Evolutionary conservation across 2,329 filamentous ascomycete genomes (phyloP), one percentile per base, ranked within the genome.

Genomic region (Colletotrichum salicis): DNA sequence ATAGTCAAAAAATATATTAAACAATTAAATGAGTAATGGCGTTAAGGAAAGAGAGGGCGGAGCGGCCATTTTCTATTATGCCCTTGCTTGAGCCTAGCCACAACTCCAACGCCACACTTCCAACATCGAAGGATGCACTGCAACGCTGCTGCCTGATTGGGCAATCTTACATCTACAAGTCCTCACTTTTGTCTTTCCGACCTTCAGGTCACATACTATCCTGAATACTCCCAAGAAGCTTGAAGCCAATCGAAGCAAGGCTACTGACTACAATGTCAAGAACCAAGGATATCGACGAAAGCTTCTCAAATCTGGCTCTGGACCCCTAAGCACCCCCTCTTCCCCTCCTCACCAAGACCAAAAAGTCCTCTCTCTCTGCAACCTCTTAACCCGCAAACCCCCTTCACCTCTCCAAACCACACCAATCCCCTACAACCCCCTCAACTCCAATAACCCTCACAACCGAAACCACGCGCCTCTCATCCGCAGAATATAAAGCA

Each of bases 401-500:
- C 5, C 15, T 41, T 13, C 27, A 8, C 15, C 15, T 29, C 27
- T 29, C 1, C 54, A 56, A 7, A n/a, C 24, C 4, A n/a, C 27
- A 19, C 27, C 15, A 15, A 7, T 56, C 3, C 8, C 54, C 4
- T 56, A 56, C 8, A n/a, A 5, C 15, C 2, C 22, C 54, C 27
- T 56, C 27, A 8, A 10, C 54, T 15, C 54, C 54, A 10, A 33
- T 56, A 56, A 56, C 13, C 27, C 54, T 56, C 24, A 56, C 54
- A 15, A 56, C 54, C 15, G 54, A 56, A 19, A 33, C 11, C 13
- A 19, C 13, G 0, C 15, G 27, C 24, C 15, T 31, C 24, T 15
- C 54, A 27, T 56, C 54, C 19, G 27, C 54, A 56, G 27, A 33
- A 10, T 56, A 56, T 3, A 56, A 27, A 29, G 75, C 76, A 1